Percentiles rank a stretch among this genome's conserved stretches.
phyloP scores from a whole-genome alignment of 148 eudicot species.

The Cornus suecica region DNA sequence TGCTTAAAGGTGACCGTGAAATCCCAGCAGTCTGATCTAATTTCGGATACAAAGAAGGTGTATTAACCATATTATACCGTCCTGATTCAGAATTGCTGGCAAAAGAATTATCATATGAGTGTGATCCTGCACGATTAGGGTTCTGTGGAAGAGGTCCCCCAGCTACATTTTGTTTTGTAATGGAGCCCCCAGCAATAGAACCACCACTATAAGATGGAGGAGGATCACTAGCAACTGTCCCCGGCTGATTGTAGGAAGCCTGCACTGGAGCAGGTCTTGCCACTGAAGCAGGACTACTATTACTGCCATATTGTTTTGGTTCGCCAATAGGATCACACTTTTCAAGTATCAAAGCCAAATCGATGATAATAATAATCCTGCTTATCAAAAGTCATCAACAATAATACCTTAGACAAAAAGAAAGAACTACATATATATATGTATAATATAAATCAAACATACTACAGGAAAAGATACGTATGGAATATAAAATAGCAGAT shows the following conservation, averaged over 20 bases:
- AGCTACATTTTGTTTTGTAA: conserved; percentile 26
- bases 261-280: conserved; percentile 36
- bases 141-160: conserved; percentile 32
- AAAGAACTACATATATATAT: no score
- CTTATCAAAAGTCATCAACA: conserved; percentile 18
- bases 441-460: no score
- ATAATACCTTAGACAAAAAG: no score
- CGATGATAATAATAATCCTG: conserved; percentile 77
- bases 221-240: conserved; percentile 24
- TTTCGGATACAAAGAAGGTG: conserved; percentile 24
- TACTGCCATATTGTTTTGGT: conserved; percentile 39
- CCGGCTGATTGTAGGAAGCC: conserved; percentile 42
- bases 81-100: conserved; percentile 38
- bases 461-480: background rate
- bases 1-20: conserved; percentile 35
- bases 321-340: conserved; percentile 67
- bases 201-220: conserved; percentile 36
- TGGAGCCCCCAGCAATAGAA: conserved; percentile 26
- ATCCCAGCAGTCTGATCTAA: conserved; percentile 36
- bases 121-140: conserved; percentile 30
- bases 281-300: conserved; percentile 24
- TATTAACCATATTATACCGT: conserved; percentile 28
- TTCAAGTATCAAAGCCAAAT: conserved; percentile 60
- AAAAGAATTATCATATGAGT: conserved; percentile 41
- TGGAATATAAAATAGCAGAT: background rate